Conservation (phyloP, 2,329 filamentous ascomycete species). For the Cordyceps tenuipes region DNA sequence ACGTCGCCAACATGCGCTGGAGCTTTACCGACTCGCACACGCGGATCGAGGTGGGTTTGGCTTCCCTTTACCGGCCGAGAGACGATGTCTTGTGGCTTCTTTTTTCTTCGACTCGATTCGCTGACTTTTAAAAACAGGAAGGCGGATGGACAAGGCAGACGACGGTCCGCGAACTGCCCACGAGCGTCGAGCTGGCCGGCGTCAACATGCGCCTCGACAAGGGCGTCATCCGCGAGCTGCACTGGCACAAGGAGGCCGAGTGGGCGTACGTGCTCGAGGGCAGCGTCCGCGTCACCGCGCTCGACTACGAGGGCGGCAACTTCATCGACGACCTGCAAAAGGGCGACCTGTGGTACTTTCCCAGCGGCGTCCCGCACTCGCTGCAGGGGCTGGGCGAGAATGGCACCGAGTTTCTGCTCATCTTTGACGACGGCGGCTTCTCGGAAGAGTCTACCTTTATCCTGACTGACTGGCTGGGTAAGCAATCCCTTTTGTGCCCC, state of each 20-base stretch:
- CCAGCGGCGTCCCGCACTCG: conserved; percentile 67
- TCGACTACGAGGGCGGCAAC: conserved; percentile 67
- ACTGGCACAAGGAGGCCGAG: conserved; percentile 76
- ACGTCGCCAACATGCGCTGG: conserved; percentile 65
- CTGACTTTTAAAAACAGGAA: conserved; percentile 39
- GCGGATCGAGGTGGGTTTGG: conserved; percentile 51
- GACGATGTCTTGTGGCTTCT: no score
- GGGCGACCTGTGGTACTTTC: conserved; percentile 77
- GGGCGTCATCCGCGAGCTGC: conserved; percentile 66
- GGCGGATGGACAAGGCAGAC: conserved; percentile 72
- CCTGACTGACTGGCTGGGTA: conserved; percentile 63
- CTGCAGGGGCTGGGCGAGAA: conserved; percentile 63
- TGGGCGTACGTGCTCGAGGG: conserved; percentile 71
- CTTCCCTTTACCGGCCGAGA: no score
- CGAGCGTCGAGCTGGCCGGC: conserved; percentile 61
- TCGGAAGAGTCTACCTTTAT: conserved; percentile 62
- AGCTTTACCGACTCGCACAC: conserved; percentile 58
- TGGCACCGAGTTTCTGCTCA: conserved; percentile 42
- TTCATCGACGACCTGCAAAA: conserved; percentile 70
- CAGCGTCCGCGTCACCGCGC: conserved; percentile 60
- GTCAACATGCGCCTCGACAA: conserved; percentile 71
- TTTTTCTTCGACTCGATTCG: no score
- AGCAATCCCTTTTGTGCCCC: no score
- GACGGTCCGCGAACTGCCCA: conserved; percentile 55
- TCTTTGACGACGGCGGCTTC: conserved; percentile 42